A percentile compares a stretch with the other conserved stretches of the same genome.
Evolutionary conservation across 75 land plant species (phyloP).

Genomic region (Adiantum capillusveneris): DNA sequence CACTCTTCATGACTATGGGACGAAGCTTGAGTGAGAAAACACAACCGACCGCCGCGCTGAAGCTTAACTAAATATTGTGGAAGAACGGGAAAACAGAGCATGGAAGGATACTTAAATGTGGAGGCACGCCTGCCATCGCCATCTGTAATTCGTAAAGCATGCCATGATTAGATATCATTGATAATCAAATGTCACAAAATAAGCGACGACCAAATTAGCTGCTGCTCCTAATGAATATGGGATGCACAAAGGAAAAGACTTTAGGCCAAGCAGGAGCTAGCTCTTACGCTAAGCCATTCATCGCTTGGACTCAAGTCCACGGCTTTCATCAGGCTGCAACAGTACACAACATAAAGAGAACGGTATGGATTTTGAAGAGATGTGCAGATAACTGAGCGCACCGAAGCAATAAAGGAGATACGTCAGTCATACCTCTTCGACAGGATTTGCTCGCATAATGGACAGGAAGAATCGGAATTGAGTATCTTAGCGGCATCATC

Average conservation of each 20-base stretch:
- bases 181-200: too few species aligned
- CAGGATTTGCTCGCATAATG: slow-evolving; percentile 91
- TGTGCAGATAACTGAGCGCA: neutral
- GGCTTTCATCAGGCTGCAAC: slow-evolving; percentile 77
- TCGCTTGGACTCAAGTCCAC: slow-evolving; percentile 91
- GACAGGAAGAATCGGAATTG: slow-evolving; percentile 81
- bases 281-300: slow-evolving; percentile 87
- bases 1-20: slow-evolving; percentile 88
- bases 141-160: slow-evolving; percentile 40
- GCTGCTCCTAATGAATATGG: too few species aligned
- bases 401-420: neutral
- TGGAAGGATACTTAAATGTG: slow-evolving; percentile 84
- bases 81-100: neutral
- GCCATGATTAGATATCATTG: too few species aligned
- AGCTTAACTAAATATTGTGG: too few species aligned
- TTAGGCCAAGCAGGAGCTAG: too few species aligned
- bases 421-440: slow-evolving; percentile 67
- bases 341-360: neutral
- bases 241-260: too few species aligned
- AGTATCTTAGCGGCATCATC: slow-evolving; percentile 90
- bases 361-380: neutral
- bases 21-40: neutral
- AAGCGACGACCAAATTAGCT: too few species aligned
- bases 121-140: slow-evolving; percentile 93
- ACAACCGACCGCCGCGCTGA: too few species aligned